A percentile compares a stretch with the other conserved stretches of the same genome.
Evolutionary conservation across 352 stramenopile species (phyloP).

Genomic region (Phytophthora europaea): DNA sequence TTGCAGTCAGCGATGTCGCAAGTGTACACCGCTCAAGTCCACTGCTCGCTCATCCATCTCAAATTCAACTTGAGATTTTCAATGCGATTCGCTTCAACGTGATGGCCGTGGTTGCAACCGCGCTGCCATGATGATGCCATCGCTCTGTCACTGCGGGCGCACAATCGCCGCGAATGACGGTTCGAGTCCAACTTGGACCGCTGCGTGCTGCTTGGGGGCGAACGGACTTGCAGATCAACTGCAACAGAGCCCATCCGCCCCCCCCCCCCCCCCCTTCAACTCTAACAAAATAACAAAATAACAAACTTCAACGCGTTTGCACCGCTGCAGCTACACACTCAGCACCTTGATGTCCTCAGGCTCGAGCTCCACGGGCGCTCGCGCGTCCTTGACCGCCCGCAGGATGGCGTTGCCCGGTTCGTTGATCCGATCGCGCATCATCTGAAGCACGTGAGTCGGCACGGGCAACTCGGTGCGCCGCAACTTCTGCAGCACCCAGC

Average conservation of each 20-base stretch:
- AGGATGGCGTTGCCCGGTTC: slow-evolving; percentile 44
- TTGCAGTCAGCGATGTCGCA: background rate
- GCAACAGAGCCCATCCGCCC: background rate
- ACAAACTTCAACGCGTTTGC: background rate
- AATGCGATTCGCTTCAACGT: background rate
- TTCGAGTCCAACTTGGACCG: background rate
- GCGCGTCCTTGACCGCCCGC: slow-evolving; percentile 27
- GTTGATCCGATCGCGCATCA: slow-evolving; percentile 47
- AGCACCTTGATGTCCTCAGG: slow-evolving; percentile 30
- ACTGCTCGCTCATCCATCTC: too few relatives aligned
- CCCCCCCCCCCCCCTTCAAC: background rate
- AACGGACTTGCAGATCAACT: background rate
- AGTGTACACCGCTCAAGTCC: background rate
- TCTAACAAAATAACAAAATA: background rate
- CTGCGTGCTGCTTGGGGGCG: background rate
- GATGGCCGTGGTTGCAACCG: background rate
- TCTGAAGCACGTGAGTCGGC: slow-evolving; percentile 34
- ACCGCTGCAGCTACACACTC: background rate
- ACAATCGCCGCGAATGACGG: background rate
- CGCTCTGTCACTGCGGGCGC: background rate
- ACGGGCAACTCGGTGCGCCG: slow-evolving; percentile 31
- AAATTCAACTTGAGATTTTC: too few relatives aligned
- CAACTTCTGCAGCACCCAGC: slow-evolving; percentile 43
- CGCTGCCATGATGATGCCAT: background rate
- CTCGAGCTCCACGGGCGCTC: slow-evolving; percentile 24